Evolutionary conservation across 768 basidiomycete species (phyloP).

Genomic region (Lentinula aciculospora): DNA sequence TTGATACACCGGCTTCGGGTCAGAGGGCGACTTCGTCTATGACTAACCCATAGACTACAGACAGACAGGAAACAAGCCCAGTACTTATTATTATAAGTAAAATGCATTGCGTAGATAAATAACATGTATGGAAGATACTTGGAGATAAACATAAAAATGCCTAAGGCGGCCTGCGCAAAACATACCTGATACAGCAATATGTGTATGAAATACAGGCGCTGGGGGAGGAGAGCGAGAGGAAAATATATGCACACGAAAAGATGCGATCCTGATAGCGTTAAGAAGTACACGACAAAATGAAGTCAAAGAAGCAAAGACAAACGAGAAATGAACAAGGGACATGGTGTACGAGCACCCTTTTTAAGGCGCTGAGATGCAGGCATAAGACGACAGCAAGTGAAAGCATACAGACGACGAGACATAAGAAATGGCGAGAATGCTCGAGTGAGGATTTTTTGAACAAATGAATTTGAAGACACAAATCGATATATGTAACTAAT

Average conservation of each 20-base stretch:
- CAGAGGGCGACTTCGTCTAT: too few species aligned
- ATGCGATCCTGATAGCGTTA: neutral
- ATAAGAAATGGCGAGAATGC: conserved; percentile 17
- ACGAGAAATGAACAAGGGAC: conserved; percentile 12
- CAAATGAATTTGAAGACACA: conserved; percentile 12
- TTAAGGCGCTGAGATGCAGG: conserved; percentile 16
- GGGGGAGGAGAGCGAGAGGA: neutral
- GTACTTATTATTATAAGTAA: neutral
- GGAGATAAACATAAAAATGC: neutral
- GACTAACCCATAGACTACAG: too few species aligned
- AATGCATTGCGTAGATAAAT: conserved; percentile 8
- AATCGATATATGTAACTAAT: conserved; percentile 13
- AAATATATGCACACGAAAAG: neutral
- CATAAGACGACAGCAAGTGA: conserved; percentile 32
- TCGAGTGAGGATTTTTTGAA: conserved; percentile 13
- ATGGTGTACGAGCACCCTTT: conserved; percentile 12
- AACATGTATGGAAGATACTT: conserved; percentile 8
- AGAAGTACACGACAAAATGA: conserved; percentile 17
- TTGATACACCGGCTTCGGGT: too few species aligned
- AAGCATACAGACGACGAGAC: conserved; percentile 18
- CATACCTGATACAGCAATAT: conserved; percentile 14
- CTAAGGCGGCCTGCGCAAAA: conserved; percentile 25
- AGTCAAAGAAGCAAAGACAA: conserved; percentile 7
- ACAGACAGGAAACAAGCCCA: too few species aligned
- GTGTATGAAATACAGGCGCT: conserved; percentile 22